Conservation (phyloP, 179 eudicot species). For the Silene vulgaris region DNA sequence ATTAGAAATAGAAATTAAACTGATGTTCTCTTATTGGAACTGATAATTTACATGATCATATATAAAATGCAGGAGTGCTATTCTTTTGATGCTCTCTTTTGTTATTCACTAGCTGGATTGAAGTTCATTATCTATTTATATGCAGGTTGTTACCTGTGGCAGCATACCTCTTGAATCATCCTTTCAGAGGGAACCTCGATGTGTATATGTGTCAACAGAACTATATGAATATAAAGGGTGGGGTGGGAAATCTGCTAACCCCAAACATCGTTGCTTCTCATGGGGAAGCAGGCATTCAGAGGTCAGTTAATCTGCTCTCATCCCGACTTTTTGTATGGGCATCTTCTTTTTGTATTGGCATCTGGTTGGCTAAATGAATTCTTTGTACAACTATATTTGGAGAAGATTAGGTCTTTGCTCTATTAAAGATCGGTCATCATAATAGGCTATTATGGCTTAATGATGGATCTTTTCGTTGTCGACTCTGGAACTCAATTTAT, state of each 20-base stretch:
- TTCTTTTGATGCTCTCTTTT: background rate
- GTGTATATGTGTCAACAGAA: slow-evolving; percentile 84
- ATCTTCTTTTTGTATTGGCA: background rate
- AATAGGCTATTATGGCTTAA: background rate
- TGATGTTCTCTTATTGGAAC: background rate
- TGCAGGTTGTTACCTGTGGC: slow-evolving; percentile 94
- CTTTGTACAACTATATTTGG: background rate
- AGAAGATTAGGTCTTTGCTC: too few species aligned
- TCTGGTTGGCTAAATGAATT: background rate
- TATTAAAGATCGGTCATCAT: too few species aligned
- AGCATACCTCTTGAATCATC: slow-evolving; percentile 93
- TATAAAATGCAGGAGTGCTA: background rate
- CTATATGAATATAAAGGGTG: slow-evolving; percentile 79
- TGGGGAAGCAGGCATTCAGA: slow-evolving; percentile 90
- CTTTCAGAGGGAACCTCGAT: slow-evolving; percentile 73
- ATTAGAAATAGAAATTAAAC: background rate
- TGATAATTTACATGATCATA: background rate
- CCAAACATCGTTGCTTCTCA: slow-evolving; percentile 70
- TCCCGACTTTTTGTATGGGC: background rate
- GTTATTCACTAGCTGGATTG: background rate
- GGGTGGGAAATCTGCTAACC: slow-evolving; percentile 63
- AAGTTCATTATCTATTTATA: slow-evolving; percentile 10
- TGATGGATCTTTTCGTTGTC: background rate
- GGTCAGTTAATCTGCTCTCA: slow-evolving; percentile 41
- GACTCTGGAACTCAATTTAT: background rate